Base-by-base conservation (phyloP, 306 rosid species). In the Inga oerstediana region DNA sequence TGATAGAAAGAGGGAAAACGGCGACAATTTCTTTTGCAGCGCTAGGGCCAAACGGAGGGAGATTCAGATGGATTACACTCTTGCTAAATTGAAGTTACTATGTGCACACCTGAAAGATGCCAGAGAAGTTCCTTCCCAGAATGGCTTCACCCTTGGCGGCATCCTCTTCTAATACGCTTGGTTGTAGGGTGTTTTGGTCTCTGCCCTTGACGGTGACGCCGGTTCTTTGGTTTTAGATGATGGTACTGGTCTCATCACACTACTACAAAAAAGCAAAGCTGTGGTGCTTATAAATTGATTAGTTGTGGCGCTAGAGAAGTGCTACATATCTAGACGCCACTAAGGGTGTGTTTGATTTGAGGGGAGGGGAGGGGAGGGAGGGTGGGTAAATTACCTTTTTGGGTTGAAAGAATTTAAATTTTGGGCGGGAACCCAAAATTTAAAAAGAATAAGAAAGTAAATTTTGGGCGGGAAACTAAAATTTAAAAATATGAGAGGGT, bases 91-190 rank as follows among this genome's bases (percentile, higher is more conserved):
- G 91, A 95, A 95, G 82, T 48, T 93, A 13, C 5, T 92, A 9
- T 86, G 94, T 83, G 34, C 80, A 56, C 95, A 92, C 44, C 85
- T 95, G 75, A 89, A 91, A 67, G 74, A 83, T 49, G 98, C 93
- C 5, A 77, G 85, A 34, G 79, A 90, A 81, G 78, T 86, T 1
- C 14, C 86, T 9, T 62, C 91, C 12, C 87, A 86, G 30, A 80
- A 81, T 65, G 56, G 88, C 74, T 82, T 83, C 80, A 84, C 89
- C 3, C 91, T 93, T 71, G 87, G 92, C 58, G 93, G 88, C 82
- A 85, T 95, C 27, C 94, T 90, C 84, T 95, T 95, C 92, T 96
- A 95, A 73, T 94, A 97, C 62, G 91, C 85, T 51, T 93, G 97
- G 97, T 73, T 95, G 66, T 97, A 92, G 91, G 98, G 99, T 65